These are phyloP conservation scores for Telfairia occidentalis DNA, from an alignment of 331 rosid species.

Conservation along the genomic window DNA sequence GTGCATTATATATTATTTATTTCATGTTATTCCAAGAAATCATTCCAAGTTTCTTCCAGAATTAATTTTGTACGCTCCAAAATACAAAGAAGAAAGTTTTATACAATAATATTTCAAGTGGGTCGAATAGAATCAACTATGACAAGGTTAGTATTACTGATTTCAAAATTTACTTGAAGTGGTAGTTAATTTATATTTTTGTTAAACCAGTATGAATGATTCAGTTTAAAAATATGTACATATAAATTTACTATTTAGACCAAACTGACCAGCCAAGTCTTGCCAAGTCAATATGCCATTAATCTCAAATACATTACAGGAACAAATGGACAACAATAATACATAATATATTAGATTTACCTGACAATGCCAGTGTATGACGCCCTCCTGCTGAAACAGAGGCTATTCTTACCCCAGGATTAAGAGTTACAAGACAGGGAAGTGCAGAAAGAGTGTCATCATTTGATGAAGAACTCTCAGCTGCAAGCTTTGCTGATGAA, in stretches of 20 bases:
- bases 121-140: not conserved
- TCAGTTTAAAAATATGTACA: not conserved
- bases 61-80: constrained; percentile 13
- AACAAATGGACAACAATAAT: not conserved
- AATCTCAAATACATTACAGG: not conserved
- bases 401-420: constrained; percentile 67
- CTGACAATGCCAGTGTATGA: constrained; percentile 78
- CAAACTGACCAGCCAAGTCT: not conserved
- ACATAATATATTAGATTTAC: constrained; percentile 28
- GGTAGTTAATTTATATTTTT: not conserved
- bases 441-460: constrained; percentile 72
- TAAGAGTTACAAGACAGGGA: constrained; percentile 80
- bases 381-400: constrained; percentile 96
- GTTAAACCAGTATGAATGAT: not conserved
- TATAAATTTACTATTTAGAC: not conserved
- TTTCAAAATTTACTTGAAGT: not conserved
- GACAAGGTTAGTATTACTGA: not conserved
- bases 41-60: not conserved
- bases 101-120: not conserved
- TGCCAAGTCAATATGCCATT: not conserved
- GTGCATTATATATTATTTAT: constrained; percentile 2
- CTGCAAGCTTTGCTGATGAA: constrained; percentile 61
- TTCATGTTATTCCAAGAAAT: not conserved
- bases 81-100: not conserved
- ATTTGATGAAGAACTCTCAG: constrained; percentile 60